Base-by-base conservation (phyloP, 805 yeast species). In the Schizosaccharomyces octosporus region DNA sequence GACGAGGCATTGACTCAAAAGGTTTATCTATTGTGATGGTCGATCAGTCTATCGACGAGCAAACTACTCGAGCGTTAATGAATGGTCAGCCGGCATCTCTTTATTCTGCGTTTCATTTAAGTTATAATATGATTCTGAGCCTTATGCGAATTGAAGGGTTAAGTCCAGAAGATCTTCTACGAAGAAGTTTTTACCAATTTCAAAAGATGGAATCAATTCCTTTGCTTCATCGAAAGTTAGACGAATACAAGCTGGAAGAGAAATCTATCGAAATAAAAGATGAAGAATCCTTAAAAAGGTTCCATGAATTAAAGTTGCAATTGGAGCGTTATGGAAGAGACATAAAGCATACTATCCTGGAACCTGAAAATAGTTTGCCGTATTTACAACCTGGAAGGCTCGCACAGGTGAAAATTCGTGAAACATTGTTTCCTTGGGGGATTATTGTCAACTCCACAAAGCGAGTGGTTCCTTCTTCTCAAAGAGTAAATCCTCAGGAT, bases 21-120 rank as follows among this genome's bases (percentile, higher is more conserved):
- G 99, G 99, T 74, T 88, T 93, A 72, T 98, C 93, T 59, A 93
- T 93, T 66, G 86, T 93, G 93, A 93, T 93, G 98, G 88, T 93
- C 70, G 97, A 93, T 71, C 97, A 93, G 71, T 90, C 93, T 69
- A 93, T 93, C 97, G 98, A 93, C 71, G 98, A 98, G 5, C 94
- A 88, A 68, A 95, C 93, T 55, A 98, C 98, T 24, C 93, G 93
- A 70, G 97, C 97, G 1, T 93, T 93, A 98, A 97, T 93, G 27
- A 90, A 90, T 71, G 99, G 99, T 69, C 96, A 88, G 69, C 97
- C 98, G 41, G 99, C 93, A 73, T 78, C 97, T 66, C 78, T 93
- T 63, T 97, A 93, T 69, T 90, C 97, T 19, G 97, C 98, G 0
- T 93, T 93, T 79, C 98, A 90, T 70, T 75, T 93, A 64, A 97